Evolutionary conservation across 345 rosid species (phyloP), one percentile per base, ranked within the genome.

Genomic region (Chamaenerion angustifolium): DNA sequence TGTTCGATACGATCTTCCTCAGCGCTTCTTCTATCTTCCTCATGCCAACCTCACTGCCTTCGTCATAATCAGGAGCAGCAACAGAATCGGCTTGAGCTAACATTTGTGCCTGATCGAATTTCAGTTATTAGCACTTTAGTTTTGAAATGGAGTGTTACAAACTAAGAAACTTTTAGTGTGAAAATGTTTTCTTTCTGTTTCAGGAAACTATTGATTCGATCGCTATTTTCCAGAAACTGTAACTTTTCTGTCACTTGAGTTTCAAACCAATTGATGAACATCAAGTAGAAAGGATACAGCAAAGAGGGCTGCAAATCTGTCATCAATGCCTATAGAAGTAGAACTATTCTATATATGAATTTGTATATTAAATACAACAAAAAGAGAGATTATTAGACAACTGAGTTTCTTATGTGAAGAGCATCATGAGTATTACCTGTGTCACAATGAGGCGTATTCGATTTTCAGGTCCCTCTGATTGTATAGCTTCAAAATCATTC

Each of bases 401-500:
- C 37, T 1, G 37, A 31, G 37, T 31, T 31, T 31, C 37, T 31
- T 5, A 31, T 31, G 37, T 5, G 37, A 23, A 23, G 37, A 31
- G 37, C 37, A 31, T 31, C 37, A 31, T 31, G 37, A 31, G 10
- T 31, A 5, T 3, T 12, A 50, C 54, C 54, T 27, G 42, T 1
- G 43, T 14, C 19, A 12, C 16, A 8, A 50, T 50, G 16, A 27
- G 42, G 42, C 7, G 11, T 31, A 31, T 31, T 31, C 37, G 37
- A 27, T 16, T 45, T 6, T 40, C 60, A 55, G 78, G 80, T 31
- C 37, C 37, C 37, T 31, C 37, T 3, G 37, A 31, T 31, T 31
- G 37, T 31, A 31, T 31, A 31, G 3, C 37, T 31, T 31, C 37
- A 44, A 69, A 68, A 64, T 60, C 63, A 4, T 75, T 66, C 8